Evolutionary conservation across 2,329 filamentous ascomycete species (phyloP).

Genomic region (Diaporthe caulivora): DNA sequence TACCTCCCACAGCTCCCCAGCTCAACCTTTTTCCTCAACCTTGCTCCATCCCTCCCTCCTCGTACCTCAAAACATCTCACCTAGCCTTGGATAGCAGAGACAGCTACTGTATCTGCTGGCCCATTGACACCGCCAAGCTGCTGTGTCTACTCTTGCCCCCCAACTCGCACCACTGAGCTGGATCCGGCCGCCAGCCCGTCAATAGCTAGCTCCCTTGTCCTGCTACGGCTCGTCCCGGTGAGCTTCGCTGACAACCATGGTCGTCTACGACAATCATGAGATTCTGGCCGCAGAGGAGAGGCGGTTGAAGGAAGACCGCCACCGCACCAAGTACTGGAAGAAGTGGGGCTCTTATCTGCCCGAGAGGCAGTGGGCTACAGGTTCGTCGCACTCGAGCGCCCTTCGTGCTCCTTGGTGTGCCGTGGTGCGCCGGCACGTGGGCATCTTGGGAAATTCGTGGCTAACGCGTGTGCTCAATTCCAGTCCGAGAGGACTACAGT

Average conservation of each 20-base stretch:
- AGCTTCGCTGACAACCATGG: conserved; percentile 69
- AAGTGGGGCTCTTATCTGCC: conserved; percentile 96
- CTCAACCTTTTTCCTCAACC: conserved; percentile 10
- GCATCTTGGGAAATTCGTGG: background rate
- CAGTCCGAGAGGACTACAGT: conserved; percentile 91
- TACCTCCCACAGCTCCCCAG: conserved; percentile 14
- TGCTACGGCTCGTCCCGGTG: conserved; percentile 4
- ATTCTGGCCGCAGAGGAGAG: conserved; percentile 92
- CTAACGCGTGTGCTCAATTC: conserved; percentile 42
- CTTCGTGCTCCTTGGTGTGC: conserved; percentile 38
- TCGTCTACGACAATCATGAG: conserved; percentile 88
- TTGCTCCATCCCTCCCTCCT: background rate
- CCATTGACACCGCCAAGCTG: conserved; percentile 11
- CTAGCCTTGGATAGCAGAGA: conserved; percentile 15
- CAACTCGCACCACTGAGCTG: background rate
- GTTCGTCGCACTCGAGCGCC: conserved; percentile 59
- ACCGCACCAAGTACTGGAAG: conserved; percentile 95
- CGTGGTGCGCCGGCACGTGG: background rate
- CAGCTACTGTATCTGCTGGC: background rate
- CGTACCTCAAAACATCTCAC: conserved; percentile 3
- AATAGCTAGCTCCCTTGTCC: background rate
- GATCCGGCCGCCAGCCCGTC: background rate
- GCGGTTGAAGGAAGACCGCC: conserved; percentile 86
- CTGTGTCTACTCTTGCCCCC: background rate
- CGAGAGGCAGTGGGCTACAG: conserved; percentile 96